phyloP scores from a whole-genome alignment of 139 green algal genomes.

The Picochlorum costavermella region DNA sequence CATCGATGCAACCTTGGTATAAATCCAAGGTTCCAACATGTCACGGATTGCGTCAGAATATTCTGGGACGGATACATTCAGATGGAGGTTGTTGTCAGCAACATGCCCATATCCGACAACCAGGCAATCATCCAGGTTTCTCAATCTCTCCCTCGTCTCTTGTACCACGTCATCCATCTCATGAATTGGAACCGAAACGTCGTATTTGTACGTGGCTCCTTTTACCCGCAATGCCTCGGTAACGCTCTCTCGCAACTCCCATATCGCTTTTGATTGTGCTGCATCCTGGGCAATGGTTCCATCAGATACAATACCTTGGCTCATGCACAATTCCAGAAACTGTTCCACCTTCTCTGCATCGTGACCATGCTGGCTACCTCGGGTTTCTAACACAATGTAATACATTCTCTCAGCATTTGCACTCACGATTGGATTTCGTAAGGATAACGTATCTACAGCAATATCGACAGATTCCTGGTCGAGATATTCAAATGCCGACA shows the following conservation, averaged over 20 bases:
- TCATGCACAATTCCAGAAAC: constrained; percentile 58
- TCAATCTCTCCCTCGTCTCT: constrained; percentile 51
- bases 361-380: constrained; percentile 60
- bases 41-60: constrained; percentile 38
- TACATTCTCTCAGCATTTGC: constrained; percentile 61
- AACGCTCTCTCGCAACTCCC: constrained; percentile 80
- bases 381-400: constrained; percentile 80
- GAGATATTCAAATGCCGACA: constrained; percentile 85
- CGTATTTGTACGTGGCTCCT: constrained; percentile 90
- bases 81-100: constrained; percentile 94
- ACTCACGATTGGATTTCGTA: constrained; percentile 51
- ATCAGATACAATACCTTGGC: constrained; percentile 25
- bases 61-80: constrained; percentile 71
- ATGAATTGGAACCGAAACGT: constrained; percentile 23
- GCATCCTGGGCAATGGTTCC: constrained; percentile 52
- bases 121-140: constrained; percentile 1
- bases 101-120: constrained; percentile 93
- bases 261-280: constrained; percentile 67
- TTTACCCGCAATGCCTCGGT: constrained; percentile 63
- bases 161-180: constrained; percentile 79
- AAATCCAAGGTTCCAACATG: constrained; percentile 92
- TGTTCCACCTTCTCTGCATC: constrained; percentile 68
- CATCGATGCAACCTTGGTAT: constrained; percentile 62
- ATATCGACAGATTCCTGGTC: constrained; percentile 56
- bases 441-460: constrained; percentile 26